Base-by-base conservation (phyloP, 108 stramenopile species). In the Nitzschia sp. region DNA sequence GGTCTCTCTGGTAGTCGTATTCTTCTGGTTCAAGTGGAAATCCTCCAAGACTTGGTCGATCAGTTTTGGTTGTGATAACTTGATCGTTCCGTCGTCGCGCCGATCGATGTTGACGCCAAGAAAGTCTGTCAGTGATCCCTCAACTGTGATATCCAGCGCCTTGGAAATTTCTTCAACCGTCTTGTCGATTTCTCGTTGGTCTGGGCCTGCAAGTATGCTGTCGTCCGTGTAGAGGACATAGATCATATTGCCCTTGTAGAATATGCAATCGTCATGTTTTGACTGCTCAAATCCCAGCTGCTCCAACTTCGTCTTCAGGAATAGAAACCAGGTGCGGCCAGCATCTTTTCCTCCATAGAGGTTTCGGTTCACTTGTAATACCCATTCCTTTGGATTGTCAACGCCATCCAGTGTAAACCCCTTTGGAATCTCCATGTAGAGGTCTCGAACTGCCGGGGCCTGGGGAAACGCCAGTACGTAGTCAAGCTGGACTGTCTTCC, bases 141-240 rank as follows among this genome's bases (percentile, higher is more conserved):
- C 83, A 25, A 75, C 69, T 0, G 72, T 81, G 2, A 74, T 28
- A 25, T 66, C 36, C 32, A 71, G 70, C 11, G 32, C 64, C 30
- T 72, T 24, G 13, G 48, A 30, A 54, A 83, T 58, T 0, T 62
- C 63, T 23, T 72, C 13, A n/a, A 87, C 42, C 11, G 70, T 51
- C 11, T 5, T 34, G 21, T 55, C n/a, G 1, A 80, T 53, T 65
- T 64, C 58, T 8, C 76, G 38, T 34, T 61, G 51, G 26, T 68
- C 57, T 36, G 64, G 63, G 11, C 82, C 81, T 23, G 61, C 58
- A 15, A 82, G 58, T 17, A 87, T 81, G 25, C 55, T 67, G 48
- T 83, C 80, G 45, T 86, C 80, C 1, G 75, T 75, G 54, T 83
- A 86, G 0, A 86, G 26, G 18, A 81, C 61, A 27, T 71, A 81